Percentiles rank a stretch among this genome's conserved stretches.
phyloP scores from a whole-genome alignment of 257 asterid genomes.

The Solanum virginianum region DNA sequence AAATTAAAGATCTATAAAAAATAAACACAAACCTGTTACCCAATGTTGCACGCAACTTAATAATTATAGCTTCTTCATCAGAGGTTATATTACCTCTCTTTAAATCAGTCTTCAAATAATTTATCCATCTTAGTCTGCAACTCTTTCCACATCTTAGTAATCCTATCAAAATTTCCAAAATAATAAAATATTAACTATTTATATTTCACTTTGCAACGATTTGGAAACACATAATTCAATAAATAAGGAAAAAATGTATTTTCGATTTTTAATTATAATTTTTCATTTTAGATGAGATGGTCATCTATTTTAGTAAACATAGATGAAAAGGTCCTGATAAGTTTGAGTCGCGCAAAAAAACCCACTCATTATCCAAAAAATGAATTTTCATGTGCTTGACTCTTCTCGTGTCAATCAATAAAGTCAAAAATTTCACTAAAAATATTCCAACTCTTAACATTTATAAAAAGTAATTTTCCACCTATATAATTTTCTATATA shows the following conservation, averaged over 20 bases:
- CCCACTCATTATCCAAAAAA: no score
- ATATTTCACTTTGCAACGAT: background rate
- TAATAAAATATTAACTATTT: background rate
- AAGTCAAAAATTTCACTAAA: background rate
- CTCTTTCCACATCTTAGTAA: slow-evolving; percentile 81
- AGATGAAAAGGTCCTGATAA: no score
- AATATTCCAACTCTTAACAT: background rate
- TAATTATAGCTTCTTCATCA: slow-evolving; percentile 50
- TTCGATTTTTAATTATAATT: background rate
- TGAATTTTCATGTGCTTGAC: background rate
- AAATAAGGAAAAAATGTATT: background rate
- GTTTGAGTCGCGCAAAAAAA: no score
- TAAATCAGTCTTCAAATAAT: slow-evolving; percentile 66
- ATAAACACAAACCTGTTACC: slow-evolving; percentile 53
- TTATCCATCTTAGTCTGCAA: slow-evolving; percentile 83
- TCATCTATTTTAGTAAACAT: background rate
- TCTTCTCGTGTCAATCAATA: background rate
- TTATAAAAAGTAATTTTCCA: no score
- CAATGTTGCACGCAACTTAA: slow-evolving; percentile 61
- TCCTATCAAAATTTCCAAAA: slow-evolving; percentile 15
- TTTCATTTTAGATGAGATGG: background rate
- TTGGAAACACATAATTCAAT: background rate
- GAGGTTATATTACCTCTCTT: slow-evolving; percentile 71
- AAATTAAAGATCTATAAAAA: no score
- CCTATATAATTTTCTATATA: no score